Conservation (phyloP, 202 grass and related monocot genomes). For the Tripidium arundinaceum region DNA sequence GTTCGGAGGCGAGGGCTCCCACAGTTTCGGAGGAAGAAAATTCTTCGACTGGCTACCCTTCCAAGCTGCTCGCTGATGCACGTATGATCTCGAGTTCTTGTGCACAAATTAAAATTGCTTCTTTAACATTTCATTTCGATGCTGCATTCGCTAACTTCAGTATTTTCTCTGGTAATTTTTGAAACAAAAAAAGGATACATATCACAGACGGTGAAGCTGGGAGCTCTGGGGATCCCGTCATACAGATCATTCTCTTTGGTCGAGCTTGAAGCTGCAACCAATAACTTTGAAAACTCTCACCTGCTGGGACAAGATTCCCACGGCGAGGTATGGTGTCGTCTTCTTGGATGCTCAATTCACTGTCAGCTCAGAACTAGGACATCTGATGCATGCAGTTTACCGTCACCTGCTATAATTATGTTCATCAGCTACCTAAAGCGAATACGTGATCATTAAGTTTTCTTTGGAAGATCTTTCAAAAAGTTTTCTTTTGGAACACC, state of each 20-base stretch:
- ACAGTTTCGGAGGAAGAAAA: constrained; percentile 52
- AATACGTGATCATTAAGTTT: background rate
- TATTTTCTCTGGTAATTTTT: constrained; percentile 6
- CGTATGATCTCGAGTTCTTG: constrained; percentile 45
- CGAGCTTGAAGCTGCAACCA: constrained; percentile 77
- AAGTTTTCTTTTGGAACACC: background rate
- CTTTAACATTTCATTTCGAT: background rate
- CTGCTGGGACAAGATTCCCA: constrained; percentile 70
- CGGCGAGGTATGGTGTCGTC: constrained; percentile 44
- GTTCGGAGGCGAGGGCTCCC: constrained; percentile 34
- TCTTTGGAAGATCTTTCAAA: background rate
- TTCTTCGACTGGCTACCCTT: constrained; percentile 61
- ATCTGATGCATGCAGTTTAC: constrained; percentile 4
- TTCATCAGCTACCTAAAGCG: background rate
- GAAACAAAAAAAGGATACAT: constrained; percentile 60
- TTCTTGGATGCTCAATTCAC: background rate
- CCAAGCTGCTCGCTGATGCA: constrained; percentile 76
- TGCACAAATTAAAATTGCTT: background rate
- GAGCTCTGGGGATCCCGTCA: constrained; percentile 81
- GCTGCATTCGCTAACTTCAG: background rate
- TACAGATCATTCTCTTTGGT: constrained; percentile 88
- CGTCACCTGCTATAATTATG: background rate
- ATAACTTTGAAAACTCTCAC: constrained; percentile 73
- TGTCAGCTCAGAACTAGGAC: background rate
- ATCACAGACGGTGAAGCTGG: constrained; percentile 80